Evolutionary conservation across 805 yeast genomes (phyloP), one percentile per base, ranked within the genome.

Genomic region (Candida adriatica): DNA sequence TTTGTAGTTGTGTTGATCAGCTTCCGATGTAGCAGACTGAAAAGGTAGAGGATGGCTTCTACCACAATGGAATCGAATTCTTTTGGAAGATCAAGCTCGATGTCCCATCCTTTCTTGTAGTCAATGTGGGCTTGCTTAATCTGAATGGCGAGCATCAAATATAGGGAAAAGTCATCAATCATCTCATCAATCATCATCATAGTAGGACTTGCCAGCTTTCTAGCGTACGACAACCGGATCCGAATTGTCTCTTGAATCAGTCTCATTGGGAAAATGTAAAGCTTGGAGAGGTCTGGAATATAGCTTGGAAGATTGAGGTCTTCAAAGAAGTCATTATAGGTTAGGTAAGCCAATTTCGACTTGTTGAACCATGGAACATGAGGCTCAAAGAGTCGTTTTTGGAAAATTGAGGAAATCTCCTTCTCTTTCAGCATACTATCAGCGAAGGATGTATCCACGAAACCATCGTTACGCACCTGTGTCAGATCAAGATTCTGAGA

Each of bases 111-210:
- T 4, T 56, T 53, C 42, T 74, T 66, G 45, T 75, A 79, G 29
- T 72, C 78, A 17, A 67, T 58, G 28, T 80, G 70, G 0, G 85
- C 75, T 35, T 72, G 73, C 51, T 86, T 79, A 30, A 87, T 73
- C 42, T 75, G 81, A 13, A 85, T 66, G 0, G 95, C 88, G 20
- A 87, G 62, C 29, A 73, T 69, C 35, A 90, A 72, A 51, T 85
- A 86, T 2, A 78, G 69, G 43, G 78, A 78, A 52, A 90, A 81
- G 53, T 86, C 95, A 27, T 75, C 87, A 39, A 90, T 72, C 70
- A 86, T 80, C 58, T 90, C 96, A 56, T 92, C 98, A 45, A 92
- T 84, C 79, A 86, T 84, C 87, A 86, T 82, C 76, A 88, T 74
- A 0, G 96, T 87, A 2, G 96, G 95, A 46, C 80, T 82, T 31